Base-by-base conservation (phyloP, 345 rosid species). In the Firmiana major region DNA sequence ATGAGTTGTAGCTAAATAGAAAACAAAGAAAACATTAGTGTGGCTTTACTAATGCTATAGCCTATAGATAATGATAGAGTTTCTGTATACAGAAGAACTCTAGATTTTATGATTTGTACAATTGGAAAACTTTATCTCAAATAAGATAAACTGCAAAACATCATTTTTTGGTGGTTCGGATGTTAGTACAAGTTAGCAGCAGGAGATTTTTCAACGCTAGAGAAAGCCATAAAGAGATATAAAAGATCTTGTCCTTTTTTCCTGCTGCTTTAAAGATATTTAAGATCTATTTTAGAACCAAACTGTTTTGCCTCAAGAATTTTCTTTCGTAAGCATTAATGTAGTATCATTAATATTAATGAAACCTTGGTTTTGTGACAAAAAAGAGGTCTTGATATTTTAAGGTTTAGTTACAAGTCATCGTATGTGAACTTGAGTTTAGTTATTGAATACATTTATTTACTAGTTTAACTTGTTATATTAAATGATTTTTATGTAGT, bases 211-310 rank as follows among this genome's bases (percentile, higher is more conserved):
- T 24, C 57, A 46, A 13, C 31, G 24, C 19, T 36, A 36, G 11
- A 63, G 1, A 40, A 42, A 40, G 36, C 46, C 24, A 9, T 64
- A 15, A 3, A 12, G 73, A 9, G 34, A 58, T 58, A 0, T 12
- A 58, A 12, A 58, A 58, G 9, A 22, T 22, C 34, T 69, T 3
- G 38, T 48, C 21, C 43, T 9, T 48, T 34, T 69, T 48, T 17
- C 36, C 73, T 69, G 58, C 48, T 69, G 40, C 73, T 46, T 69
- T 26, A 69, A 69, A 57, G 58, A 46, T 64, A 16, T 63, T 16
- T 19, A 36, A 31, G 15, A 19, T 42, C 15, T 8, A 42, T 11
- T 66, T 36, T 66, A 66, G 28, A 42, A 28, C 3, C 38, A 26
- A 26, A 60, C n/a, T 28, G 38, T 8, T 26, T n/a, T 34, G 22